Evolutionary conservation across 176 grass and related monocot species (phyloP).

Genomic region (Ensete glaucum): DNA sequence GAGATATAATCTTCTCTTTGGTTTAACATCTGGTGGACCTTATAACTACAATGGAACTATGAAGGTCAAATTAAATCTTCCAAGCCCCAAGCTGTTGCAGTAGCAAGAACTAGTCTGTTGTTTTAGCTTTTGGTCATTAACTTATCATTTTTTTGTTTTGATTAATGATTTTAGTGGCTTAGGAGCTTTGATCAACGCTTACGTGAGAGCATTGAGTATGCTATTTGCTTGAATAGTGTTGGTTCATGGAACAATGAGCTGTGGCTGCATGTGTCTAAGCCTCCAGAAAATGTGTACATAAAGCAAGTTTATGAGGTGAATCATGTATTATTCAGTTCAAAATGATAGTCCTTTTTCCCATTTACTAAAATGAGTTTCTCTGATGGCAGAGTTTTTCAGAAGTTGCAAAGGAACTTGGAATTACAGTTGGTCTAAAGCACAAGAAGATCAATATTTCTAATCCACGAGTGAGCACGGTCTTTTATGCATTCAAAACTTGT

Average conservation of each 20-base stretch:
- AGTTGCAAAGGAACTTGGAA: slow-evolving; percentile 65
- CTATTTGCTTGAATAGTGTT: slow-evolving; percentile 93
- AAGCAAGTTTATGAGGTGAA: slow-evolving; percentile 91
- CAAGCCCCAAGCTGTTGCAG: background rate
- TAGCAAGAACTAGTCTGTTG: background rate
- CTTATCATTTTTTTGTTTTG: slow-evolving; percentile 1
- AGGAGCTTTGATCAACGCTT: slow-evolving; percentile 94
- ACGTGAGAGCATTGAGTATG: slow-evolving; percentile 90
- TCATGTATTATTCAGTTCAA: slow-evolving; percentile 5
- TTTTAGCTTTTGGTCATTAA: background rate
- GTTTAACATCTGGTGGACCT: slow-evolving; percentile 89
- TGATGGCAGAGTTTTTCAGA: slow-evolving; percentile 68
- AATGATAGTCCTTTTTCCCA: slow-evolving; percentile 14
- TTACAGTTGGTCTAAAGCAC: slow-evolving; percentile 87
- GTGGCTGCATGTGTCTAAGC: slow-evolving; percentile 96
- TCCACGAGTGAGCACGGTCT: slow-evolving; percentile 50
- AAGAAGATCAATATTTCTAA: slow-evolving; percentile 99
- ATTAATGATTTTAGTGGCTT: slow-evolving; percentile 63
- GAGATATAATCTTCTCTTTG: slow-evolving; percentile 95
- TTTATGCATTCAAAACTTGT: slow-evolving; percentile 15
- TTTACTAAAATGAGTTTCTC: slow-evolving; percentile 17
- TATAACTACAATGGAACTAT: slow-evolving; percentile 98
- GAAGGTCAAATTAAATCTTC: slow-evolving; percentile 41
- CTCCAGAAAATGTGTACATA: slow-evolving; percentile 91
- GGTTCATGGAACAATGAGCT: slow-evolving; percentile 83